Evolutionary conservation across 2,329 filamentous ascomycete genomes (phyloP).

Genomic region (Fusarium nygamai): DNA sequence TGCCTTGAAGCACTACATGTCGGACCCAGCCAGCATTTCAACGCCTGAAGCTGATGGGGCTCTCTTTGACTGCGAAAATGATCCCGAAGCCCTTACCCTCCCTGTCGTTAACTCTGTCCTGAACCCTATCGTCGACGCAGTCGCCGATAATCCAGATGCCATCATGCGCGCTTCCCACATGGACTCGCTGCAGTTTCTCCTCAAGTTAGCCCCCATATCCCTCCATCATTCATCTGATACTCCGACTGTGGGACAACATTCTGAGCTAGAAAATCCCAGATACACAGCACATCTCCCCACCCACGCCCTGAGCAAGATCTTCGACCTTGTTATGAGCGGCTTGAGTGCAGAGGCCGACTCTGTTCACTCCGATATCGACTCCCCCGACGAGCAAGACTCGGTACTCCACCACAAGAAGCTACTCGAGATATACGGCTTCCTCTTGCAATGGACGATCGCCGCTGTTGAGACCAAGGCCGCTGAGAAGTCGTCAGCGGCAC

Average conservation of each 20-base stretch:
- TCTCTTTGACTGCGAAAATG: constrained; percentile 91
- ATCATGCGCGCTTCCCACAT: constrained; percentile 82
- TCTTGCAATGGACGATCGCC: constrained; percentile 94
- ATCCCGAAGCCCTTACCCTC: constrained; percentile 83
- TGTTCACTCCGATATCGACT: constrained; percentile 86
- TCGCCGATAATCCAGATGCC: constrained; percentile 91
- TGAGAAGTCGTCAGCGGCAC: constrained; percentile 80
- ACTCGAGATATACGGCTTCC: constrained; percentile 92
- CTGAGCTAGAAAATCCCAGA: constrained; percentile 71
- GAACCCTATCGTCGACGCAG: constrained; percentile 90
- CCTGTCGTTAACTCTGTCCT: constrained; percentile 83
- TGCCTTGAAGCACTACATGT: constrained; percentile 96
- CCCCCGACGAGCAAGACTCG: constrained; percentile 85
- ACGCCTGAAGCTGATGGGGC: constrained; percentile 87
- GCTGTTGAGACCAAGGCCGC: constrained; percentile 94
- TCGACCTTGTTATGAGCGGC: constrained; percentile 89
- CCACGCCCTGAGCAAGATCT: constrained; percentile 88
- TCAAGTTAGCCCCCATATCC: constrained; percentile 85
- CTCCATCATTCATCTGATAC: constrained; percentile 34
- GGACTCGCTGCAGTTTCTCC: constrained; percentile 92
- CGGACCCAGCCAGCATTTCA: constrained; percentile 83
- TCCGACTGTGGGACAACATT: constrained; percentile 42
- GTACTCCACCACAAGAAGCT: constrained; percentile 89
- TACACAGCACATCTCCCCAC: constrained; percentile 82
- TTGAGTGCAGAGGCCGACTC: constrained; percentile 86